Conservation (phyloP, 768 basidiomycete genomes). For the Rhodotorula sphaerocarpa region DNA sequence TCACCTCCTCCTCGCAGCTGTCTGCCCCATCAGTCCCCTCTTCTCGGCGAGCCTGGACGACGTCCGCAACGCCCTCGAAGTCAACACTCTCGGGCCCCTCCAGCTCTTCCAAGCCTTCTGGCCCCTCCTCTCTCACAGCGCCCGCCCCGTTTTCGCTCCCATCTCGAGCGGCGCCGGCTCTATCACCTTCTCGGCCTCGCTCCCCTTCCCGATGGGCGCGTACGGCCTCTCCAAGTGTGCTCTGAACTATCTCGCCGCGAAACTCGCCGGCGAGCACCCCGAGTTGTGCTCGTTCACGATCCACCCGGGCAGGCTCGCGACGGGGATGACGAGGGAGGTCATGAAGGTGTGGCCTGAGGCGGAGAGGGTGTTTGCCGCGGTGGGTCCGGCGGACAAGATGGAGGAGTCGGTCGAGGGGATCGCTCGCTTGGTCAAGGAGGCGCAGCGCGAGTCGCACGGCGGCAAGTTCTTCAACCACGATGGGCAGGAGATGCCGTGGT, state of each 20-base stretch:
- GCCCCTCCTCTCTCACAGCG: background rate
- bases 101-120: background rate
- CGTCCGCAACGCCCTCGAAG: no score
- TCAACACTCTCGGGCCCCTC: background rate
- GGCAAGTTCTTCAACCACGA: constrained; percentile 1
- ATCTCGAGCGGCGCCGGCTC: background rate
- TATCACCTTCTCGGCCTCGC: background rate
- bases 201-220: background rate
- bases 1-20: background rate
- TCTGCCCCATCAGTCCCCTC: no score
- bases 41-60: no score
- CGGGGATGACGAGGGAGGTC: background rate
- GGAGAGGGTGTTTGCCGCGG: no score
- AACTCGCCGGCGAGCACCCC: background rate
- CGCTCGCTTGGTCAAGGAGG: background rate
- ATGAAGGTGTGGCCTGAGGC: no score
- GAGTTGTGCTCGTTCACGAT: background rate
- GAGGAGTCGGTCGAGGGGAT: background rate
- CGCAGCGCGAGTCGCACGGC: background rate
- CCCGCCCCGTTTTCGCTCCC: background rate
- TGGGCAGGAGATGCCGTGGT: background rate
- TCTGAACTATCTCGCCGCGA: background rate
- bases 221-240: background rate
- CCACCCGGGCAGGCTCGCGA: background rate
- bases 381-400: background rate